Evolutionary conservation across 179 eudicot species (phyloP), one percentile per base, ranked within the genome.

Genomic region (Spergularia azorica): DNA sequence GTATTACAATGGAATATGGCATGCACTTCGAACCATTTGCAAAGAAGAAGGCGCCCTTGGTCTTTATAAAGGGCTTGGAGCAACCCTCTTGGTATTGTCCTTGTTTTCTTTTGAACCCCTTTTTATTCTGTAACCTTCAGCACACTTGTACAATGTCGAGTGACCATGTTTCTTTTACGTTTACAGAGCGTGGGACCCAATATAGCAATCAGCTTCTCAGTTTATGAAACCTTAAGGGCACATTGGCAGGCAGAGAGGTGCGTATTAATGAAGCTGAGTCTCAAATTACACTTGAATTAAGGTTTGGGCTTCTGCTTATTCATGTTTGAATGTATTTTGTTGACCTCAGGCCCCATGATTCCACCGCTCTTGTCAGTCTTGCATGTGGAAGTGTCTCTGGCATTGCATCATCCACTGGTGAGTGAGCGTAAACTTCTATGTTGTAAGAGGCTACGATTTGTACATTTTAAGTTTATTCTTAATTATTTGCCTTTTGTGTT

Each of bases 371-470:
- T 41, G 93, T 90, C 76, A 89, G 98, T 89, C 98, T 95, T 79
- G 96, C 94, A 73, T 95, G 97, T 89, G 99, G 98, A 80, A 91
- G 98, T 80, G 67, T 96, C 71, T 92, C 99, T 61, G 99, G 98
- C 79, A 85, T 96, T 75, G 99, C 96, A 39, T 89, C 99, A 63
- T 95, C 99, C 55, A 83, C 93, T 80, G 97, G 98, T 95, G 79
- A 81, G 96, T 81, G n/a, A 79, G 16, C 65, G 52, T 72, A 51
- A 84, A 74, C 69, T 76, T 76, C 59, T 68, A 51, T 4, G 46
- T 36, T 65, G 36, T 26, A 55, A 50, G 62, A 46, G 74, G 63
- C 71, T 21, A 62, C 77, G 38, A 17, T 16, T 14, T 32, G 17
- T 9, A 38, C 16, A 46, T 9, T 9, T n/a, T 26, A 52, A 15